phyloP scores from a whole-genome alignment of 768 basidiomycete species.

The Baorangia bicolor region DNA sequence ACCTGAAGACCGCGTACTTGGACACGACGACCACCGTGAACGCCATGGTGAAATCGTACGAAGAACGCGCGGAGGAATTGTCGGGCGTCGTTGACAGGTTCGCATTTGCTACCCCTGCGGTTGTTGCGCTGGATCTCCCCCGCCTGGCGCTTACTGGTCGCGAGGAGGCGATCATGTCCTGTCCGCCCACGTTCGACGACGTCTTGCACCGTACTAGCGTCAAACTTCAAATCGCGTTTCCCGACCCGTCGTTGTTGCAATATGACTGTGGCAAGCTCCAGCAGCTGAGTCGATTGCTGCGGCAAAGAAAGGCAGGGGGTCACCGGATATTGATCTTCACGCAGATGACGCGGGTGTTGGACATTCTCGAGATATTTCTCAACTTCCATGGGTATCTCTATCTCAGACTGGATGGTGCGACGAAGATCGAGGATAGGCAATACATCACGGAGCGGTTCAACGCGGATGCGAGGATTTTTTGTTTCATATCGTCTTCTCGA shows the following conservation, averaged over 20 bases:
- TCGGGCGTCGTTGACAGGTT: constrained; percentile 61
- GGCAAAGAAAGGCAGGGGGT: constrained; percentile 81
- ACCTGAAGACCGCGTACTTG: constrained; percentile 39
- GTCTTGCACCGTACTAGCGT: constrained; percentile 71
- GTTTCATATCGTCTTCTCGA: constrained; percentile 84
- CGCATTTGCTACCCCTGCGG: constrained; percentile 77
- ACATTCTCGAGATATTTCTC: constrained; percentile 91
- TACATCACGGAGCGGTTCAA: constrained; percentile 88
- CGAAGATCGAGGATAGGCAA: constrained; percentile 92
- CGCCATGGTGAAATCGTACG: constrained; percentile 61
- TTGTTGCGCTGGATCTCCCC: constrained; percentile 73
- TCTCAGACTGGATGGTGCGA: constrained; percentile 90
- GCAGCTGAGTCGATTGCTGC: constrained; percentile 71
- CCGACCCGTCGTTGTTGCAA: constrained; percentile 83
- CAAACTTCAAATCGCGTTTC: constrained; percentile 91
- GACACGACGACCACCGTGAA: constrained; percentile 44
- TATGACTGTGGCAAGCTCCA: constrained; percentile 98
- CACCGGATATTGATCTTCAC: constrained; percentile 95
- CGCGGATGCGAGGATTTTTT: constrained; percentile 74
- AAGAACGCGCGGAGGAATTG: constrained; percentile 55
- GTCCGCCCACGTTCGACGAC: constrained; percentile 56
- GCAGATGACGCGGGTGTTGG: constrained; percentile 93
- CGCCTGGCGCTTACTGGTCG: constrained; percentile 54
- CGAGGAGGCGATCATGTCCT: constrained; percentile 25
- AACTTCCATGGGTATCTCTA: constrained; percentile 94